phyloP scores from a whole-genome alignment of 2,329 filamentous ascomycete species.

The Didymella exigua region DNA sequence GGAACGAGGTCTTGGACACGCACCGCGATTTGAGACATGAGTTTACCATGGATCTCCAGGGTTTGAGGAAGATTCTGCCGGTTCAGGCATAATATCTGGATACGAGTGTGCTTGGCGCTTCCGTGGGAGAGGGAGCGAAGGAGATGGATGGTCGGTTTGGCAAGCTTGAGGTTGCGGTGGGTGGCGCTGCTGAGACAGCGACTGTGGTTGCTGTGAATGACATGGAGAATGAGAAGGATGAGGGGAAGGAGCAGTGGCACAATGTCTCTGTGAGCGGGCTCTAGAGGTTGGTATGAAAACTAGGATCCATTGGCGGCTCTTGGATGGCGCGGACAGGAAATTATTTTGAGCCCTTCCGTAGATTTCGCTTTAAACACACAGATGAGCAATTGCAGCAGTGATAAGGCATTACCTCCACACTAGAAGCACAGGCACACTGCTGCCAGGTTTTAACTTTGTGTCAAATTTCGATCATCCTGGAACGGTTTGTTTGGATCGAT shows the following conservation, averaged over 20 bases:
- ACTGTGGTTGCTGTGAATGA: neutral
- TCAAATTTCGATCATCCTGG: too few species aligned
- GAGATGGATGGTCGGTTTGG: neutral
- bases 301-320: neutral
- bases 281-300: too few species aligned
- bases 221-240: neutral
- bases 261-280: too few species aligned
- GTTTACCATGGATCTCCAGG: constrained; percentile 24
- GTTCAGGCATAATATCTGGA: constrained; percentile 12
- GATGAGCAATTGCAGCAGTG: too few species aligned
- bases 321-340: too few species aligned
- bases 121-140: neutral
- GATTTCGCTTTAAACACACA: too few species aligned
- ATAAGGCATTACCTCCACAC: too few species aligned
- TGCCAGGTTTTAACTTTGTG: too few species aligned
- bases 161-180: neutral
- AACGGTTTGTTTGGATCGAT: too few species aligned
- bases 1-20: constrained; percentile 19
- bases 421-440: too few species aligned
- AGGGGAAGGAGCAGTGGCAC: neutral
- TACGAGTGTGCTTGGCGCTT: neutral
- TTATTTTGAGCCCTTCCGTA: too few species aligned
- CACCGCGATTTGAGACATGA: constrained; percentile 16
- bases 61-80: neutral
- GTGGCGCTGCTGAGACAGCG: neutral